Evolutionary conservation across 1,139 yeast genomes (phyloP), one percentile per base, ranked within the genome.

Genomic region (Sporopachydermia cereana): DNA sequence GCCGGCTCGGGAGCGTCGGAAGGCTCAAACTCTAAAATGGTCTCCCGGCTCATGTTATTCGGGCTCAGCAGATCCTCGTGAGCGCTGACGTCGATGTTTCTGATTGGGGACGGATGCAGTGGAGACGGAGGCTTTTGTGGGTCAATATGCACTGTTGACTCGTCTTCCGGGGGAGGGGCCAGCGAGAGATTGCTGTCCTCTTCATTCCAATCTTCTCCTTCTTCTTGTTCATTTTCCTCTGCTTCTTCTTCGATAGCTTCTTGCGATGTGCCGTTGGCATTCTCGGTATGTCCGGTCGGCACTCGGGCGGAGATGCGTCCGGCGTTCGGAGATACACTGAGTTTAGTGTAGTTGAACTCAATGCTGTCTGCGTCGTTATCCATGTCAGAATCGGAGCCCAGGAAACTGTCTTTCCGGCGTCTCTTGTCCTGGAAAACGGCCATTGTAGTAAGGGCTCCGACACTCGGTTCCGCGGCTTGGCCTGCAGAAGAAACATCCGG

Each of bases 31-130:
- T 34, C 39, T 21, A 34, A 34, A 34, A 34, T 34, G 20, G 17
- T 34, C 5, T 34, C 39, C 22, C 22, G 18, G n/a, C 12, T 7
- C 39, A 34, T 34, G 22, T 34, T 34, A 34, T 20, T 34, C 22
- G 39, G 39, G 17, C 39, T 34, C n/a, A 34, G 17, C 5, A 34
- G 22, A 34, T 34, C 39, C 22, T 34, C 39, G 17, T 34, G 39
- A 5, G 39, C 17, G 39, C 39, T 34, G 22, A 34, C 39, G 39
- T 34, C 39, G 39, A 34, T 34, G 17, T 34, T 34, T n/a, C 39
- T 5, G 22, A 34, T 34, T 12, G 39, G 39, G 17, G 39, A 34
- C 22, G 39, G 39, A n/a, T 7, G 20, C 5, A 34, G 22, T 9
- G 17, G 5, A 7, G 5, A 21, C 9, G 39, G 39, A 16, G 39